A percentile compares a stretch with the other conserved stretches of the same genome.
phyloP scores from a whole-genome alignment of 2,329 filamentous ascomycete species.

The Venturia oleaginea region DNA sequence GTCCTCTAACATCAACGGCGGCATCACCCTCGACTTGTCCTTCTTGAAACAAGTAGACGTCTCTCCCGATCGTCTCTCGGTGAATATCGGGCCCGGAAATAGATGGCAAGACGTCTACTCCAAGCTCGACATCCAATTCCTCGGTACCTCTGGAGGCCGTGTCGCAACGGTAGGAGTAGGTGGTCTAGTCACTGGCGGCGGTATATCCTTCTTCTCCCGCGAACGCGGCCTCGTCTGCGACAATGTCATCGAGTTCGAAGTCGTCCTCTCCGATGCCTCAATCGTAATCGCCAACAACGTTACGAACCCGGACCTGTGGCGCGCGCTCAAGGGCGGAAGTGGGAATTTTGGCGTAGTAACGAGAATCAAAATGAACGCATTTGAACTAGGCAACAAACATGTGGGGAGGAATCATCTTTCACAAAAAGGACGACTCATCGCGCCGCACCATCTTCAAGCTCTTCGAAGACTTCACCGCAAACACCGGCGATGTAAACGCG shows the following conservation, averaged over 20 bases:
- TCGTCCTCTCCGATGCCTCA: slow-evolving; percentile 29
- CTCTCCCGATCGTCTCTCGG: neutral
- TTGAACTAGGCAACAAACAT: slow-evolving; percentile 3
- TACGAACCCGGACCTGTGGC: slow-evolving; percentile 23
- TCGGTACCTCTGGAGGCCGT: slow-evolving; percentile 10
- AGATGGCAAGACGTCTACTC: slow-evolving; percentile 15
- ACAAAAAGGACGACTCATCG: slow-evolving; percentile 1
- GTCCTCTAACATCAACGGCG: slow-evolving; percentile 8
- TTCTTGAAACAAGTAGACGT: slow-evolving; percentile 9
- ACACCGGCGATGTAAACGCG: slow-evolving; percentile 7
- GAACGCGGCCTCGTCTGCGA: slow-evolving; percentile 11
- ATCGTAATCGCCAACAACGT: slow-evolving; percentile 24
- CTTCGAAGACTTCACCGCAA: slow-evolving; percentile 10
- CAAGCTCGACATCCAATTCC: slow-evolving; percentile 5
- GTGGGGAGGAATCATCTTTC: slow-evolving; percentile 6
- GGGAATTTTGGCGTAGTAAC: slow-evolving; percentile 33
- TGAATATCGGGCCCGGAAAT: slow-evolving; percentile 9
- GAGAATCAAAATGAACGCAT: slow-evolving; percentile 15
- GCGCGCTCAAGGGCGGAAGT: slow-evolving; percentile 27
- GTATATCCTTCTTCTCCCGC: slow-evolving; percentile 14
- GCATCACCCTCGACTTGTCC: slow-evolving; percentile 14
- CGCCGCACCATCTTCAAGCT: slow-evolving; percentile 1
- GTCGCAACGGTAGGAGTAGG: slow-evolving; percentile 12
- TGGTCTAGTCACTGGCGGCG: slow-evolving; percentile 13
- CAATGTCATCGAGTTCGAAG: slow-evolving; percentile 10